Conservation (phyloP, 2,329 filamentous ascomycete genomes). For the Fusarium armeniacum region DNA sequence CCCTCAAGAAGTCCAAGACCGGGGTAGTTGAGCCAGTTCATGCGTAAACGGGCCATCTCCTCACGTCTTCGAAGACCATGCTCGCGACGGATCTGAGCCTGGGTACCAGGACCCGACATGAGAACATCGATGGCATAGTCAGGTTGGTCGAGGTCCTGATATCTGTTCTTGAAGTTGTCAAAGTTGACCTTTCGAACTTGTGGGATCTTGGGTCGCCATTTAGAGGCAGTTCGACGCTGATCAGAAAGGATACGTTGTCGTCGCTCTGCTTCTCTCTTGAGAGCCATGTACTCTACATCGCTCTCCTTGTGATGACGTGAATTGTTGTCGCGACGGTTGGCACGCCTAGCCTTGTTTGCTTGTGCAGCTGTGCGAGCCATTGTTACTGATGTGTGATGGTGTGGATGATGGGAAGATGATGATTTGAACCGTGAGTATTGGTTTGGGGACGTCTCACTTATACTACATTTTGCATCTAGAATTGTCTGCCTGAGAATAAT, state of each 20-base stretch:
- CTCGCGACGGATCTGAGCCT: conserved; percentile 58
- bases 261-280: conserved; percentile 56
- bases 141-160: conserved; percentile 53
- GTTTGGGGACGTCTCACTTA: not conserved
- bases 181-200: conserved; percentile 59
- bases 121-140: conserved; percentile 60
- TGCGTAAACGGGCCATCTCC: conserved; percentile 54
- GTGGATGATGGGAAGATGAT: not conserved
- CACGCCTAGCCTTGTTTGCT: conserved; percentile 13
- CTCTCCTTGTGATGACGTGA: conserved; percentile 46
- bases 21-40: conserved; percentile 48
- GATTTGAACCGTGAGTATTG: not conserved
- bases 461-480: not conserved
- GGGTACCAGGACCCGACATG: conserved; percentile 53
- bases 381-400: not conserved
- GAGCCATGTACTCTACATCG: conserved; percentile 50
- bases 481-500: not conserved
- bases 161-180: conserved; percentile 61
- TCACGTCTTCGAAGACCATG: conserved; percentile 55
- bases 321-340: conserved; percentile 22
- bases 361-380: conserved; percentile 40
- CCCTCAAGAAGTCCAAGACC: conserved; percentile 5
- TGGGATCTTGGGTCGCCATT: conserved; percentile 59
- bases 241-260: conserved; percentile 56
- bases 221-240: conserved; percentile 54